phyloP scores from a whole-genome alignment of 352 stramenopile genomes.

The Albugo laibachii region DNA sequence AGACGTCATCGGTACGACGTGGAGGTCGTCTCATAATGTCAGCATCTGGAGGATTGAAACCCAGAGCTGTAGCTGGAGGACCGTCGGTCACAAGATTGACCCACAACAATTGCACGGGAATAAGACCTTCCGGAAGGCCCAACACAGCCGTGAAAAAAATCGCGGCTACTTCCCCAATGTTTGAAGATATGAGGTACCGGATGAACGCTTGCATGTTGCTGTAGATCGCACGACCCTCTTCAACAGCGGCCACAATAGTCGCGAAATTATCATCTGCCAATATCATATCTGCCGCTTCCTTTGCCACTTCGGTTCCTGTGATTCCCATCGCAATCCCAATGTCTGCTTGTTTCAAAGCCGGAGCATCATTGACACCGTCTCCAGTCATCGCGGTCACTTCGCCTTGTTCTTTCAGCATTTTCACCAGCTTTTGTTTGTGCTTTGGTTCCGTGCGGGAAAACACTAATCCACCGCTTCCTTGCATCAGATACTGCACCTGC shows the following conservation, averaged over 20 bases:
- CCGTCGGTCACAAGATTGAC: slow-evolving; percentile 99
- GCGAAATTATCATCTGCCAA: slow-evolving; percentile 98
- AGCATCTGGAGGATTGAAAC: slow-evolving; percentile 96
- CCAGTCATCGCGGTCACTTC: slow-evolving; percentile 96
- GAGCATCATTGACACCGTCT: slow-evolving; percentile 98
- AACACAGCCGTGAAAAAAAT: slow-evolving; percentile 96
- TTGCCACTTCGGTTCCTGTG: slow-evolving; percentile 94
- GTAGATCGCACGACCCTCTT: slow-evolving; percentile 78
- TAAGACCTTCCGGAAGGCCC: slow-evolving; percentile 93
- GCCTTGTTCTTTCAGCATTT: slow-evolving; percentile 88
- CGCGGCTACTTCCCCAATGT: slow-evolving; percentile 97
- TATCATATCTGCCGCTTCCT: slow-evolving; percentile 97
- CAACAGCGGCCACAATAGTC: slow-evolving; percentile 89
- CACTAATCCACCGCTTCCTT: slow-evolving; percentile 71
- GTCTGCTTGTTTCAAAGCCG: slow-evolving; percentile 93
- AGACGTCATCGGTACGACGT: slow-evolving; percentile 87
- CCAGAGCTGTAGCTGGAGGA: slow-evolving; percentile 92
- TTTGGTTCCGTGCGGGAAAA: slow-evolving; percentile 96
- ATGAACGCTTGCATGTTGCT: slow-evolving; percentile 99
- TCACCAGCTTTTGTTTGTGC: slow-evolving; percentile 94
- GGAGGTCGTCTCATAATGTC: slow-evolving; percentile 95
- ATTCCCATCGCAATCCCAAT: slow-evolving; percentile 99
- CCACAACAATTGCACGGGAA: slow-evolving; percentile 97
- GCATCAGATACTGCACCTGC: slow-evolving; percentile 80
- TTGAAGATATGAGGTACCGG: slow-evolving; percentile 97